Base-by-base conservation (phyloP, 2,329 filamentous ascomycete species). In the Ophiobolus disseminans region DNA sequence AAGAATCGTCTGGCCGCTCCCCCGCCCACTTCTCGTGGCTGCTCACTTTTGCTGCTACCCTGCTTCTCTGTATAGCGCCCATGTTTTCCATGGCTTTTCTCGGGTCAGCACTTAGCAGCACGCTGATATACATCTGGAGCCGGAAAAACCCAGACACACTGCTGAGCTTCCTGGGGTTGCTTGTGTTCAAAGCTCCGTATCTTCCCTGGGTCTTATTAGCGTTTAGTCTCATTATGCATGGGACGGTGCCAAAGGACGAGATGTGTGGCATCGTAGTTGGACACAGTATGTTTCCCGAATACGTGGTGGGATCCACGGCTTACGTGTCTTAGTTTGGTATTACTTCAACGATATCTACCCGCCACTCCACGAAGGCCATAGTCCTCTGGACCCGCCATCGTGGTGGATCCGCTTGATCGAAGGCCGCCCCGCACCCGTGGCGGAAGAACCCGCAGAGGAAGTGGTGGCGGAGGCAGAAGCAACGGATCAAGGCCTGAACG, bases 341-440 rank as follows among this genome's bases (percentile, higher is more conserved):
- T 99, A 97, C 77, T 97, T 97, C 74, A 90, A 87, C 50, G 94
- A 99, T 72, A 92, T 99, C 13, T 99, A 96, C 73, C 94, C 94
- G 3, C 89, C 91, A 3, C 82, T 97, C 34, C 90, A 97, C 74
- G 86, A 88, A 55, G 91, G 91, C 14, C 87, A 88, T 41, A 83
- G 90, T 46, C 94, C 94, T 0, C 80, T 99, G 38, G 93, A 96
- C 63, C 93, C 94, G 28, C 94, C 94, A 0, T 77, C 78, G 50
- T 97, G 90, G 87, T 99, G 93, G 93, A 83, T 89, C 48, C 83
- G 91, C 32, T 68, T 97, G 14, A 96, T 96, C 66, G 91, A 87
- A 40, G 69, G 70, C 14, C 62, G 56, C 5, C 70, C 69, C 1
- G 51, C 57, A 28, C 55, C 60, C 3, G 49, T 57, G 10, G 54